Evolutionary conservation across 345 rosid species (phyloP).

Genomic region (Triadica sebifera): DNA sequence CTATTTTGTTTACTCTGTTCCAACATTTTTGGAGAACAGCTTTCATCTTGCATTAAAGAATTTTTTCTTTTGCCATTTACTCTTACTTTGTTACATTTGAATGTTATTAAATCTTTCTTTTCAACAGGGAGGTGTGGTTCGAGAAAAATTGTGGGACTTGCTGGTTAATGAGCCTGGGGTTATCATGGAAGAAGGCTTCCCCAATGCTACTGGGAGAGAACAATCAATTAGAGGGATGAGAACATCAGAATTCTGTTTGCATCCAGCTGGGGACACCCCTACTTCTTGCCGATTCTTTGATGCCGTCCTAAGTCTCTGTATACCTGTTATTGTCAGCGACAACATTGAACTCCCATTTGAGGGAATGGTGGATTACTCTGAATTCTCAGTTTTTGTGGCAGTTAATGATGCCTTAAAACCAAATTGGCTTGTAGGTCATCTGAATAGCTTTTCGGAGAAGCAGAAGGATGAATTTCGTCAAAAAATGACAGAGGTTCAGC

Average conservation of each 20-base stretch:
- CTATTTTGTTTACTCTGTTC: background rate
- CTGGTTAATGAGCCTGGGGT: constrained; percentile 53
- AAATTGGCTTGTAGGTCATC: constrained; percentile 60
- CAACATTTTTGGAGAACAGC: background rate
- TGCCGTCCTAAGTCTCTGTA: constrained; percentile 93
- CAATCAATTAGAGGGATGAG: constrained; percentile 91
- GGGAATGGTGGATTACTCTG: constrained; percentile 71
- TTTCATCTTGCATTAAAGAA: background rate
- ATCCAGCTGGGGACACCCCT: constrained; percentile 97
- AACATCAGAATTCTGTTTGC: constrained; percentile 86
- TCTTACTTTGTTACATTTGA: too few relatives aligned
- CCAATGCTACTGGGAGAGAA: constrained; percentile 88
- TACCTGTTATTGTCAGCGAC: constrained; percentile 87
- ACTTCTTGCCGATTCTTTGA: constrained; percentile 95
- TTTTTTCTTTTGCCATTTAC: background rate
- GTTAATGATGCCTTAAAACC: constrained; percentile 72
- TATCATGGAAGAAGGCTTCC: constrained; percentile 95
- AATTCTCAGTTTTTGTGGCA: constrained; percentile 73
- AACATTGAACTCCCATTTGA: constrained; percentile 87
- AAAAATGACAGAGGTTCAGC: constrained; percentile 59
- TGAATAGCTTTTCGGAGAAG: constrained; percentile 49
- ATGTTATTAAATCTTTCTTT: background rate
- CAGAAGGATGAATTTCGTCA: constrained; percentile 52
- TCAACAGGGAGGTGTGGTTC: constrained; percentile 70
- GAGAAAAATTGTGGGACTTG: constrained; percentile 87